Evolutionary conservation across 352 stramenopile species (phyloP), one percentile per base, ranked within the genome.

Genomic region (Globisporangium apiculatum): DNA sequence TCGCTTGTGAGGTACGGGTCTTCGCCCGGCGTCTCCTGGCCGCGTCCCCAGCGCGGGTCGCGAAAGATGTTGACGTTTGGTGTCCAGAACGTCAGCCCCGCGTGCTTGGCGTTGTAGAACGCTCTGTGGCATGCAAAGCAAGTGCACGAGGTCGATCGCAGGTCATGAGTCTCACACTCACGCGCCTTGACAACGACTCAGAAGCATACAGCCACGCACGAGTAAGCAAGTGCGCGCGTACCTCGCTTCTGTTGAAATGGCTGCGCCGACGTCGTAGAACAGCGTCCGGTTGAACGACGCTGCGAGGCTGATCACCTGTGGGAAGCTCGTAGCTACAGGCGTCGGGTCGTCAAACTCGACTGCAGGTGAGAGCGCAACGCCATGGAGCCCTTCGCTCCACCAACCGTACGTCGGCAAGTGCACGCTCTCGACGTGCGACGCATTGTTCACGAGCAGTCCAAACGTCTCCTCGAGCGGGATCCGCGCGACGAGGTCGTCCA

Each of bases 11-110:
- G 64, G 52, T 83, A 82, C 38, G 94, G 94, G 65, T 98, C 91
- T 72, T 98, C 94, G 3, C 93, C 90, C 0, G 87, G 83, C 0
- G 81, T 95, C 66, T 97, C 87, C 68, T 97, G 86, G 24, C 83
- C 89, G 17, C 94, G 73, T 35, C 94, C 94, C 89, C 89, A 98
- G 53, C 91, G 76, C 48, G 92, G 91, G 66, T 98, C 91, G 17
- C 91, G 77, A 54, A 88, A 90, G 51, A 98, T 91, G 75, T 98
- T 98, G 37, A 98, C 83, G 49, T 97, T 97, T 24, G 94, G 94
- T n/a, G 81, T 87, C 81, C 86, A 98, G 64, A 84, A 97, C 10
- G 86, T 97, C 42, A 98, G 55, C n/a, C 90, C 90, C 24, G 75
- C 69, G 48, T 85, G 71, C 37, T 71, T 80, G 6, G 57, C 65